Base-by-base conservation (phyloP, 2,329 filamentous ascomycete genomes). In the Ophiognomonia clavigignenti-juglandacearum region DNA sequence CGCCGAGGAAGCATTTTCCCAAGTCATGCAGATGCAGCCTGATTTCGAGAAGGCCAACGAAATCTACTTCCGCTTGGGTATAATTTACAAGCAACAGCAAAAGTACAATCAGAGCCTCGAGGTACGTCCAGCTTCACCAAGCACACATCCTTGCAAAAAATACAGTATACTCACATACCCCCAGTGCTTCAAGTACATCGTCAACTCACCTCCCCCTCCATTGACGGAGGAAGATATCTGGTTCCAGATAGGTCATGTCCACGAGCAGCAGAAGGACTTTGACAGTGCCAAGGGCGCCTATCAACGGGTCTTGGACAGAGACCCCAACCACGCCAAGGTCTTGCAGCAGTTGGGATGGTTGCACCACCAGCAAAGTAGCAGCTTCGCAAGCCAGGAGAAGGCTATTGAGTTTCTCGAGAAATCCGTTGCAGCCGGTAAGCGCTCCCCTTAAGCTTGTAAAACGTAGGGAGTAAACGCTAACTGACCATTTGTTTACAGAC, bases 161-260 rank as follows among this genome's bases (percentile, higher is more conserved):
- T 7, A 34, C 22, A 36, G 19, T 54, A 58, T 32, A 58, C 60
- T 64, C 51, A 66, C 54, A 37, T 26, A 8, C 50, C 9, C 50
- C 14, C 49, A 96, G 88, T 97, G 93, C 73, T 98, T 98, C 73
- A 93, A 93, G 68, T 97, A 96, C 64, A 98, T 98, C 57, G 91
- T 97, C 54, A 86, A 81, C 56, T 91, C 95, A 44, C 92, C 93
- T 23, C 93, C 93, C 3, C 84, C 88, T 4, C 93, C 93, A 3
- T 68, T 98, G 58, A 96, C 91, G 0, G 91, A 97, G 65, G 92
- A 97, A 66, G 93, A 98, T 59, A 98, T 98, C 51, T 97, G 92
- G 92, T 98, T 98, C 73, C 93, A 98, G 67, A 97, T 98, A 61
- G 93, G 93, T 22, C 93, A 98, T 65, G 93, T 98, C 41, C 91